Conservation (phyloP, 495 filamentous ascomycete genomes). For the Umbilicaria muhlenbergii region DNA sequence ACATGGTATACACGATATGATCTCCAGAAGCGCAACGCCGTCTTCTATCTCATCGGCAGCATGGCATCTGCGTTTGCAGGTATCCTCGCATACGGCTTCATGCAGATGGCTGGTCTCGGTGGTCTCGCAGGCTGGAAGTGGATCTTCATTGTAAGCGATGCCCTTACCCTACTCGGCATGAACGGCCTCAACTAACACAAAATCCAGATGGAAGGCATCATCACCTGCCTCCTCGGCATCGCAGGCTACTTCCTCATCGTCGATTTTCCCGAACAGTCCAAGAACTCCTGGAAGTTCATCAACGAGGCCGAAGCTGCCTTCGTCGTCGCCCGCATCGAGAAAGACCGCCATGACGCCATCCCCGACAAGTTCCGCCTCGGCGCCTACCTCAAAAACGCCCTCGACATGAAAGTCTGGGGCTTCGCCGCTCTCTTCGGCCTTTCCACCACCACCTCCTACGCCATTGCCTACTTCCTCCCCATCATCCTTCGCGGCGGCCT, state of each 20-base stretch:
- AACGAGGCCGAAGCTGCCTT: conserved; percentile 33
- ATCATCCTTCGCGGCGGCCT: conserved; percentile 43
- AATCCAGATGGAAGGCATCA: neutral
- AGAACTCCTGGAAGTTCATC: conserved; percentile 38
- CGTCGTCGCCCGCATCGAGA: conserved; percentile 40
- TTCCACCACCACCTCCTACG: conserved; percentile 39
- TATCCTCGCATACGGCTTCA: conserved; percentile 49
- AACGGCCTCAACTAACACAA: no score
- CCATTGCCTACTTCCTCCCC: conserved; percentile 50
- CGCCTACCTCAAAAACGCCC: conserved; percentile 30
- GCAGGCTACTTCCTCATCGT: conserved; percentile 37
- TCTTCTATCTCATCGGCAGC: conserved; percentile 49
- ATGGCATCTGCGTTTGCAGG: conserved; percentile 44
- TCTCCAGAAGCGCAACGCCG: conserved; percentile 44
- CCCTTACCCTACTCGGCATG: conserved; percentile 9
- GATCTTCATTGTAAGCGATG: conserved; percentile 48
- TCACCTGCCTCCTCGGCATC: conserved; percentile 27
- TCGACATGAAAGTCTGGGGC: conserved; percentile 45
- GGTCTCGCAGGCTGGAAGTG: conserved; percentile 44
- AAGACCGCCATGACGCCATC: conserved; percentile 40
- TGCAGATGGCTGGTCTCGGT: conserved; percentile 35
- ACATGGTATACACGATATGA: conserved; percentile 22
- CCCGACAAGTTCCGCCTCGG: conserved; percentile 31
- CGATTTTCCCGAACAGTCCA: conserved; percentile 39
- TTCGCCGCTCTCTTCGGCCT: conserved; percentile 32